Percentiles rank a stretch among this genome's conserved stretches.
These are phyloP conservation scores for Dictyostelium brefeldianum DNA, from an alignment of 78 protist species.

Conservation along the genomic window DNA sequence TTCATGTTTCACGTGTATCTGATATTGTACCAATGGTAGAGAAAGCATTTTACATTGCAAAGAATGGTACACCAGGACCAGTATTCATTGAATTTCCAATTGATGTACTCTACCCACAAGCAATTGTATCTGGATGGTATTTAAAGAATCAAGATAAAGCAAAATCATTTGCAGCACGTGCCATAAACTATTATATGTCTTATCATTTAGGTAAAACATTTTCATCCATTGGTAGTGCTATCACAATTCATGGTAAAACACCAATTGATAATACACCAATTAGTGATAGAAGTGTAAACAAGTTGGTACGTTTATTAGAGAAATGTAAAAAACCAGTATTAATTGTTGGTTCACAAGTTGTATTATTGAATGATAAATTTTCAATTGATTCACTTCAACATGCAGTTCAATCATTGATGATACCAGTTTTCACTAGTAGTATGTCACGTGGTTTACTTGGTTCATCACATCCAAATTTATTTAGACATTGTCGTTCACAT, in stretches of 20 bases:
- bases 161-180: not conserved
- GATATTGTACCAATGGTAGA: conserved; percentile 84
- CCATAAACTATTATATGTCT: conserved; percentile 14
- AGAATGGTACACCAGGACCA: conserved; percentile 90
- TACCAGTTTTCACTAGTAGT: conserved; percentile 81
- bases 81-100: conserved; percentile 91
- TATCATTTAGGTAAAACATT: conserved; percentile 43
- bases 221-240: not conserved
- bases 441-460: conserved; percentile 90
- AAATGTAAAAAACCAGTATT: conserved; percentile 62
- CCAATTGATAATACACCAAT: not conserved
- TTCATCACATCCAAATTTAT: conserved; percentile 24
- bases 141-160: conserved; percentile 4
- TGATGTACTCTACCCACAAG: conserved; percentile 84
- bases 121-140: conserved; percentile 39
- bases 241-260: not conserved
- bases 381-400: conserved; percentile 26
- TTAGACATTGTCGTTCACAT: conserved; percentile 80
- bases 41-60: conserved; percentile 57
- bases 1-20: conserved; percentile 35
- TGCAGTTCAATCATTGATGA: conserved; percentile 29
- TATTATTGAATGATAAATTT: not conserved
- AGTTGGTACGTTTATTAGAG: not conserved
- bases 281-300: not conserved
- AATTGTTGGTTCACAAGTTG: conserved; percentile 73